phyloP scores from a whole-genome alignment of 2,329 filamentous ascomycete species.

The Juglanconis oblonga region DNA sequence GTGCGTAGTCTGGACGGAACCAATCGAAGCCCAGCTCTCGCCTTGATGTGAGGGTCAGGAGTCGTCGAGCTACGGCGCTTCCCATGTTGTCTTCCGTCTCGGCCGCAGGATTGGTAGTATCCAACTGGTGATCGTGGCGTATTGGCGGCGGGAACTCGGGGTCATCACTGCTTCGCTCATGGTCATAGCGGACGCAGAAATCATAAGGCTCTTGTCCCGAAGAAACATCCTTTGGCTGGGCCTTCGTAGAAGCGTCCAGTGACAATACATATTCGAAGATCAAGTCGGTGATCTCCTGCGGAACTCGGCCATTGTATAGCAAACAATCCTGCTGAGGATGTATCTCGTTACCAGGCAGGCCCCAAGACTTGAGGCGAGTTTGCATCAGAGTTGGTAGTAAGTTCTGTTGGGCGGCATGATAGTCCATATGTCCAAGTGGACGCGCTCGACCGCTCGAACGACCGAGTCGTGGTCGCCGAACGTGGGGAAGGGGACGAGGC shows the following conservation, averaged over 20 bases:
- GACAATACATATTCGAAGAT: slow-evolving; percentile 5
- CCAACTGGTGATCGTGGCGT: neutral
- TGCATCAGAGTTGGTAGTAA: neutral
- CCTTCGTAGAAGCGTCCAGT: neutral
- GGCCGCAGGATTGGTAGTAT: too few species aligned
- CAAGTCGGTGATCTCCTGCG: slow-evolving; percentile 2
- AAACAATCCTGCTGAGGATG: neutral
- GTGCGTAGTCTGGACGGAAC: neutral
- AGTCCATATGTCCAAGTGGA: neutral
- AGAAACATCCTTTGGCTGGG: neutral
- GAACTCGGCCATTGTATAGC: neutral
- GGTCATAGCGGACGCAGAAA: neutral
- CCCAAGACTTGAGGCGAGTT: neutral
- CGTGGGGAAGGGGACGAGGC: too few species aligned
- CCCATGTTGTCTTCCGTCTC: too few species aligned
- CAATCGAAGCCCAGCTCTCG: neutral
- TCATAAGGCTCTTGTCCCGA: neutral
- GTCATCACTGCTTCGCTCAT: neutral
- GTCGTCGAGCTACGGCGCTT: too few species aligned
- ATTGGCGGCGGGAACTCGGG: neutral
- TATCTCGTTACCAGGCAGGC: neutral
- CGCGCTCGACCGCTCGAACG: neutral
- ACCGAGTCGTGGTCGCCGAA: too few species aligned
- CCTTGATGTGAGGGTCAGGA: too few species aligned
- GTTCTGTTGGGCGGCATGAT: neutral